Conservation (phyloP, 2,329 filamentous ascomycete species). For the Aspergillus ochraceoroseus region DNA sequence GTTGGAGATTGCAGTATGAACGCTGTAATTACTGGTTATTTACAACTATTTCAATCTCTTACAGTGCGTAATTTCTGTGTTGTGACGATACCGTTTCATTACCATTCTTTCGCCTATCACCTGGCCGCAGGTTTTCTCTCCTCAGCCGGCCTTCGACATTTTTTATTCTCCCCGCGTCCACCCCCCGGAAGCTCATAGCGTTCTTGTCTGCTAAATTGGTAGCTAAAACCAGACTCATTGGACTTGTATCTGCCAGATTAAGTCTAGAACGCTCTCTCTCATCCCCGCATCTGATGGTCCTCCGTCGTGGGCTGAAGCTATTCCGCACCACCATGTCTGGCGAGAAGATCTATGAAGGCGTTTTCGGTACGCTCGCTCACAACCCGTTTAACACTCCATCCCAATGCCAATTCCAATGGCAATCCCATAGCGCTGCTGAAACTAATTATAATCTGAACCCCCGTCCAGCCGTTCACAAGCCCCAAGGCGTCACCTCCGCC, state of each 20-base stretch:
- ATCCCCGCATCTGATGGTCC: constrained; percentile 27
- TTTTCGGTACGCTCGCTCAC: constrained; percentile 19
- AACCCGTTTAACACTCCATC: not conserved
- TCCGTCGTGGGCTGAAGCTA: constrained; percentile 26
- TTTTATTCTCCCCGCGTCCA: not conserved
- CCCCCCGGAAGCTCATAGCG: not conserved
- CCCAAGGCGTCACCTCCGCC: constrained; percentile 76
- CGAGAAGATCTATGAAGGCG: constrained; percentile 55
- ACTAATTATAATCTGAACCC: too few species aligned
- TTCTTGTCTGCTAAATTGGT: not conserved
- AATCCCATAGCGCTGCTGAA: too few species aligned
- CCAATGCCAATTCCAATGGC: not conserved
- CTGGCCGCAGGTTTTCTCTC: too few species aligned
- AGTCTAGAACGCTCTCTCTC: constrained; percentile 3
- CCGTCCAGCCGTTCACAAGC: constrained; percentile 80
- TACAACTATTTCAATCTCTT: too few species aligned
- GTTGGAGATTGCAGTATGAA: constrained; percentile 1
- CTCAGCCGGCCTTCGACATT: not conserved
- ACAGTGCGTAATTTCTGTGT: constrained; percentile 2
- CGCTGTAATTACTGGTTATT: constrained; percentile 7
- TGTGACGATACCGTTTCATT: not conserved
- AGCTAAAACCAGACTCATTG: not conserved
- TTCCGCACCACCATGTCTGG: constrained; percentile 39
- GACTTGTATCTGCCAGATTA: not conserved
- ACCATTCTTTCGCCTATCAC: too few species aligned